Evolutionary conservation across 2,329 filamentous ascomycete species (phyloP), one percentile per base, ranked within the genome.

Genomic region (Ceratocystis lukuohia): DNA sequence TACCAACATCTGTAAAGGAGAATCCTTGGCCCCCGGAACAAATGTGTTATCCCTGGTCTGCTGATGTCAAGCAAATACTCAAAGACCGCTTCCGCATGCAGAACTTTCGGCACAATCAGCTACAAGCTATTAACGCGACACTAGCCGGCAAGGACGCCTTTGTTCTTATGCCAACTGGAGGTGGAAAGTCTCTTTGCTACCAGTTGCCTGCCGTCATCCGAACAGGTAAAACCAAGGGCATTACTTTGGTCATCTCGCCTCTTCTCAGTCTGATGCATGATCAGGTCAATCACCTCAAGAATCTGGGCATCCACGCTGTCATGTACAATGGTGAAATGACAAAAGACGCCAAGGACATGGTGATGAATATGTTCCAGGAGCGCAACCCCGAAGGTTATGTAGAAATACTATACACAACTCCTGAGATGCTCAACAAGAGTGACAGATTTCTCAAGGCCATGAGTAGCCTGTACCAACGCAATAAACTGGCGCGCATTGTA

Each of bases 231-330:
- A 97, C 93, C 0, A 80, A 80, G 44, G 95, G 94, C 2, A 86
- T 99, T 28, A 97, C 93, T 0, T 82, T 99, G 65, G 94, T 99
- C 2, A 85, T 99, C n/a, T 97, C 93, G 0, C 94, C 94, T 2
- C 78, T 99, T 62, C 80, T 99, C 46, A 97, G 93, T 78, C 78
- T 99, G 71, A 99, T 99, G 94, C 88, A 96, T 73, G 95, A 99
- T 74, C 94, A 99, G 73, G 92, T 97, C 4, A 82, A 88, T 44
- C 93, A 96, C 74, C 80, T 96, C 70, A 82, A 82, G 65, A 82
- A 83, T 8, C 77, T 94, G 61, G 82, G 87, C 28, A 90, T 99
- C 69, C 85, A 88, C 70, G 94, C 94, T 2, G 85, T 86, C 66
- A 78, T 91, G 15, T 85, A 96, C 75, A 97, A 95, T 71, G 84